These are phyloP conservation scores for Apocynum venetum DNA, from an alignment of 257 asterid genomes.

Conservation along the genomic window DNA sequence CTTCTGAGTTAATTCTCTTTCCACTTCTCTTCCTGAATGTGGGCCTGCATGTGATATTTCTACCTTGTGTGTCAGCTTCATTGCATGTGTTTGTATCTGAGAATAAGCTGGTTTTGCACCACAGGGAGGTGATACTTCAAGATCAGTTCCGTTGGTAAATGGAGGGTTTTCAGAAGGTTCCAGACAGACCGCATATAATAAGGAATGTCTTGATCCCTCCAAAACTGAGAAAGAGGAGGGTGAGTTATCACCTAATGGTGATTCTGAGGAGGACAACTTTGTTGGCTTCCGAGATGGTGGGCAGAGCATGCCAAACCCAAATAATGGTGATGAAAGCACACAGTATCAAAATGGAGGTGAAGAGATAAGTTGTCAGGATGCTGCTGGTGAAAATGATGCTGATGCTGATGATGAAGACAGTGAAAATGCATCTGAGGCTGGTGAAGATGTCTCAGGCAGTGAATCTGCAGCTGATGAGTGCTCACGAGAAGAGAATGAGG, in stretches of 20 bases:
- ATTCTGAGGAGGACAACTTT: constrained; percentile 77
- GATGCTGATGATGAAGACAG: constrained; percentile 88
- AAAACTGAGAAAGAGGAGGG: constrained; percentile 95
- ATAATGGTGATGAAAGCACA: constrained; percentile 32
- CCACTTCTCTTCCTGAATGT: background rate
- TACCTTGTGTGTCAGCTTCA: background rate
- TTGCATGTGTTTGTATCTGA: constrained; percentile 6
- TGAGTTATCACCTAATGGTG: constrained; percentile 76
- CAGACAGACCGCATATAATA: constrained; percentile 38
- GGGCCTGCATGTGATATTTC: background rate
- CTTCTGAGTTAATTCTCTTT: background rate
- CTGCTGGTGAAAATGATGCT: constrained; percentile 67
- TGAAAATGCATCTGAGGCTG: constrained; percentile 76
- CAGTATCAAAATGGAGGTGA: constrained; percentile 47
- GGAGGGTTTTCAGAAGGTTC: constrained; percentile 55
- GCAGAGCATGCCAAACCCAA: constrained; percentile 42
- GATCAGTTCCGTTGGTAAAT: constrained; percentile 37
- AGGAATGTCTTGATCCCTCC: constrained; percentile 49
- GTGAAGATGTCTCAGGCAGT: constrained; percentile 86
- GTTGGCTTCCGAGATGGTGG: constrained; percentile 49
- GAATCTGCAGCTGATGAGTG: constrained; percentile 92
- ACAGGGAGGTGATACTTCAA: constrained; percentile 51
- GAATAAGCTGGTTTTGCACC: constrained; percentile 13
- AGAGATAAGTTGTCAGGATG: constrained; percentile 47
- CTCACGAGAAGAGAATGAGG: constrained; percentile 79